Conservation (phyloP, 1,139 yeast genomes). For the Saccharomycopsis crataegensis region DNA sequence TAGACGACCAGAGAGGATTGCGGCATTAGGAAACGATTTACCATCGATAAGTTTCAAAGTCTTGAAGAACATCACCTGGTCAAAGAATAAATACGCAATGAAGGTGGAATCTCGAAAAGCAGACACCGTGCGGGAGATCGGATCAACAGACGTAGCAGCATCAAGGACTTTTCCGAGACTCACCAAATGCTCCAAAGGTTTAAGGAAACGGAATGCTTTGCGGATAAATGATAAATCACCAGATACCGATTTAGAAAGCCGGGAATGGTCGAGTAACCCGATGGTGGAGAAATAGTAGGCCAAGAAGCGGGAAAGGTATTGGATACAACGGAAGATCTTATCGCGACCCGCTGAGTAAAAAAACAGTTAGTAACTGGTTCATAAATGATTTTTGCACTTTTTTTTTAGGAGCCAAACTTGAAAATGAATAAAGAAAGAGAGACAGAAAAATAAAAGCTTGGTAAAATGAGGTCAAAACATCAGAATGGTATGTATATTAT, state of each 20-base stretch:
- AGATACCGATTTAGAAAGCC: background rate
- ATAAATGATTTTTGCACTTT: too few species aligned
- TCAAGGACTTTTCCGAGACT: slow-evolving; percentile 10
- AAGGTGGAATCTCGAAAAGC: slow-evolving; percentile 5
- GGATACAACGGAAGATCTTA: slow-evolving; percentile 14
- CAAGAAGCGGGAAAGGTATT: slow-evolving; percentile 12
- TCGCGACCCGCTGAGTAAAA: slow-evolving; percentile 15
- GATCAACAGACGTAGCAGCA: background rate
- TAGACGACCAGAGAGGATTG: slow-evolving; percentile 5
- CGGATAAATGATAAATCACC: slow-evolving; percentile 14
- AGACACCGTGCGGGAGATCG: background rate
- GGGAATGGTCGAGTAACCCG: background rate
- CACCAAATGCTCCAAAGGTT: slow-evolving; percentile 16
- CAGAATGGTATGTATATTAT: too few species aligned
- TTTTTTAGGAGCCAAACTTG: too few species aligned
- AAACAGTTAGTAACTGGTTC: background rate
- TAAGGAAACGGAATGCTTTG: slow-evolving; percentile 15
- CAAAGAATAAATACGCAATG: slow-evolving; percentile 14
- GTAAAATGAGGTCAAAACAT: too few species aligned
- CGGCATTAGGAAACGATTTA: slow-evolving; percentile 7
- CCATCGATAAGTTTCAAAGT: slow-evolving; percentile 3
- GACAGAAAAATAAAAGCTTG: too few species aligned
- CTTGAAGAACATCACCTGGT: slow-evolving; percentile 11
- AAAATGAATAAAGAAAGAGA: too few species aligned
- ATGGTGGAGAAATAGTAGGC: slow-evolving; percentile 2